Conservation (phyloP, 2,329 filamentous ascomycete species). For the Diaporthe sp. region DNA sequence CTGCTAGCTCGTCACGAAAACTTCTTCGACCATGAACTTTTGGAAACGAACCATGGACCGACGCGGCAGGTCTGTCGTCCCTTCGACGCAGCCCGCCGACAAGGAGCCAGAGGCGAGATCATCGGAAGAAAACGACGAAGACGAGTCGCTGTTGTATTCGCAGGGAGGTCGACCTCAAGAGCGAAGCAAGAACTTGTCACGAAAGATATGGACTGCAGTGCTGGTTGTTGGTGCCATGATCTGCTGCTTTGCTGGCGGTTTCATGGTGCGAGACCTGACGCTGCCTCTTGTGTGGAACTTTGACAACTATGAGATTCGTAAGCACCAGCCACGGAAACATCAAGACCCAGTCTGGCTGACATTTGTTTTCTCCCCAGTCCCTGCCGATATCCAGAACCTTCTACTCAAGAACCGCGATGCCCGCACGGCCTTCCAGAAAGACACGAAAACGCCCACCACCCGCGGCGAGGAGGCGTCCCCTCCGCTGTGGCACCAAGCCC, state of each 20-base stretch:
- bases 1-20: no score
- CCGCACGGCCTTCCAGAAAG: constrained; percentile 11
- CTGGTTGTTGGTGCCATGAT: background rate
- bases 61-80: background rate
- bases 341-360: background rate
- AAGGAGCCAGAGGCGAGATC: background rate
- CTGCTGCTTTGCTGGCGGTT: constrained; percentile 20
- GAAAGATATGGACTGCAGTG: background rate
- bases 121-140: constrained; percentile 9
- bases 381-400: background rate
- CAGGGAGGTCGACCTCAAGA: background rate
- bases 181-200: background rate
- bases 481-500: constrained; percentile 17
- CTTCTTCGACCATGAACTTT: background rate
- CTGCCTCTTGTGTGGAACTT: constrained; percentile 22
- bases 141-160: constrained; percentile 1
- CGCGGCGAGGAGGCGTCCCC: constrained; percentile 8
- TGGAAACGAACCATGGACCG: background rate
- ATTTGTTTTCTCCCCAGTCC: background rate
- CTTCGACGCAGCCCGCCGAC: background rate
- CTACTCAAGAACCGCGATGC: constrained; percentile 4
- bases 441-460: constrained; percentile 14
- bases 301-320: constrained; percentile 10
- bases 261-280: background rate
- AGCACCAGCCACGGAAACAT: background rate